Base-by-base conservation (phyloP, 345 rosid species). In the Rhodomyrtus tomentosa region DNA sequence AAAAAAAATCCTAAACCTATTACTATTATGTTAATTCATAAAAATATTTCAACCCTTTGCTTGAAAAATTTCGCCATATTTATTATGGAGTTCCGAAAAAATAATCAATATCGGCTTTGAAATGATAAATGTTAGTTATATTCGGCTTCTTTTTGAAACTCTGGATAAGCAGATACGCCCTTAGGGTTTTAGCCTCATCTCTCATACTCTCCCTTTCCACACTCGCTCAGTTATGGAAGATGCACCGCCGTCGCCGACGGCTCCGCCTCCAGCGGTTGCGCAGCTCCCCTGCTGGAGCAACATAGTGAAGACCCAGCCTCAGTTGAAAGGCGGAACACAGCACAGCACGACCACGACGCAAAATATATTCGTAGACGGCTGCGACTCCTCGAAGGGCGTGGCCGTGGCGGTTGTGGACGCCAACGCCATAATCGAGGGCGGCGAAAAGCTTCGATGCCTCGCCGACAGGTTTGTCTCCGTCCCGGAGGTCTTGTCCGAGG, bases 381-480 rank as follows among this genome's bases (percentile, higher is more conserved):
- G 98, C 92, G 91, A 92, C 88, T 97, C 98, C 82, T 82, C 92
- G 0, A 90, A 89, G 40, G 99, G 99, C 27, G 92, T 97, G 84
- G 90, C 96, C 3, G 68, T 93, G 50, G 99, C 99, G 4, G 94
- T 97, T 24, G 88, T 97, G 32, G 99, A 97, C 56, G 98, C 99
- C 40, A 97, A 97, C 88, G 99, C 98, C 54, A 84, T 97, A 84
- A 97, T 94, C 56, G 88, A 92, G 29, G 98, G 98, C 25, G 87
- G 92, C 0, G 94, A 93, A 10, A 93, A 82, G 87, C 95, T 97
- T 53, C 79, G 89, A 45, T 59, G 83, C 89, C 86, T 89, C 68
- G 94, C 99, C 42, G 98, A 97, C 42, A 90, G 88, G 87, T 93
- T 96, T 86, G 96, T 97, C 10, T 95, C 99, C 7, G 93, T 97